These are phyloP conservation scores for Aphanomyces euteiches DNA, from an alignment of 352 stramenopile species.

Conservation along the genomic window DNA sequence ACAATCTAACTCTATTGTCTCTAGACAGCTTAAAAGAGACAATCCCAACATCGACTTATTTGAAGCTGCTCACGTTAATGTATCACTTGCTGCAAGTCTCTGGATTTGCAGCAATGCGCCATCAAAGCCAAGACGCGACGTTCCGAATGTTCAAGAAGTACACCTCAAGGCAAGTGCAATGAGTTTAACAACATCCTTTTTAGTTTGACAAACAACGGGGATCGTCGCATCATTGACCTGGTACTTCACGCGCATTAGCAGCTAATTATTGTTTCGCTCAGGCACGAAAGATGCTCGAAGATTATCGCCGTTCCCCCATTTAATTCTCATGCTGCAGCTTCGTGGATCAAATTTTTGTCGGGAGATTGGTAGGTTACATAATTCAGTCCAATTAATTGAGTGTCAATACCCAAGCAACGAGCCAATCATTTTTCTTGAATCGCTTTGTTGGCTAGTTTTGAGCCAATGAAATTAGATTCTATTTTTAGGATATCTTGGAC, in stretches of 20 bases:
- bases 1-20: background rate
- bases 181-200: too few relatives aligned
- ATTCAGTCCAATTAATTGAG: background rate
- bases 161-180: background rate
- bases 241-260: background rate
- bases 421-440: background rate
- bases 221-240: slow-evolving; percentile 7
- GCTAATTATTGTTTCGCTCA: background rate
- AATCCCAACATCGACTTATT: slow-evolving; percentile 6
- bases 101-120: slow-evolving; percentile 6
- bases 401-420: background rate
- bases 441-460: background rate
- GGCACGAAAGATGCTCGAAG: slow-evolving; percentile 18
- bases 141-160: slow-evolving; percentile 19
- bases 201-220: slow-evolving; percentile 17
- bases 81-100: slow-evolving; percentile 19
- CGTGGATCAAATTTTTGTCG: background rate
- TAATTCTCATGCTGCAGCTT: background rate
- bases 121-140: slow-evolving; percentile 16
- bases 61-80: slow-evolving; percentile 15
- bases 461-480: slow-evolving; percentile 1
- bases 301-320: background rate
- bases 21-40: slow-evolving; percentile 1
- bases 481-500: slow-evolving; percentile 4
- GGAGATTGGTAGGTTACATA: too few relatives aligned